Evolutionary conservation across 306 rosid genomes (phyloP), one percentile per base, ranked within the genome.

Genomic region (Lathyrus aphaca): DNA sequence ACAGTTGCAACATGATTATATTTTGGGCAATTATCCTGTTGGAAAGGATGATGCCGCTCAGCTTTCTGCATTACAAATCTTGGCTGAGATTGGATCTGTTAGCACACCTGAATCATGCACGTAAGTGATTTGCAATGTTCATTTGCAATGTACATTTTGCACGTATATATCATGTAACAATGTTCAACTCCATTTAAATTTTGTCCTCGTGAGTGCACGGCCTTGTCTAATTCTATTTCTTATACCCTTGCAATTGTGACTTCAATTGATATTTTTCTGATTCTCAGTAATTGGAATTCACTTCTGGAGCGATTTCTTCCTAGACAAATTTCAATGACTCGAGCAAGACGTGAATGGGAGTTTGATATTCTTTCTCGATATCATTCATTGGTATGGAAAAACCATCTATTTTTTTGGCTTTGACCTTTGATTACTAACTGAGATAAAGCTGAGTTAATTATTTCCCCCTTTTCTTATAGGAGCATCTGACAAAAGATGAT

Each of bases 11-110:
- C 99, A 91, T 74, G 99, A 94, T 88, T 94, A 91, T 83, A 84
- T 94, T 75, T 77, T 87, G 86, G 99, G 99, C 6, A 94, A 94
- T 82, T 94, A 91, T 81, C 99, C 99, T 45, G 88, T 91, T 66
- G 99, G 99, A 82, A 87, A 94, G 62, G 99, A 94, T 29, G 99
- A 94, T 80, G 99, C 97, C 75, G 89, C 92, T 14, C 97, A 91
- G 82, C 87, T 94, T 73, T 94, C 97, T 78, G 96, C 99, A 40
- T 78, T 94, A 77, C 99, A 94, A 81, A 91, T 91, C 55, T 71
- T 91, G 75, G 96, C 90, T 59, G 95, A 87, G 79, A 89, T 94
- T 75, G 99, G 97, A 72, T 86, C 77, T 75, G 58, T 83, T 55
- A 70, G 66, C 51, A 39, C 84, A 59, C 95, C 96, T 8, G 96